A percentile compares a stretch with the other conserved stretches of the same genome.
Evolutionary conservation across 768 basidiomycete genomes (phyloP).

Genomic region (Tulasnella sp.): DNA sequence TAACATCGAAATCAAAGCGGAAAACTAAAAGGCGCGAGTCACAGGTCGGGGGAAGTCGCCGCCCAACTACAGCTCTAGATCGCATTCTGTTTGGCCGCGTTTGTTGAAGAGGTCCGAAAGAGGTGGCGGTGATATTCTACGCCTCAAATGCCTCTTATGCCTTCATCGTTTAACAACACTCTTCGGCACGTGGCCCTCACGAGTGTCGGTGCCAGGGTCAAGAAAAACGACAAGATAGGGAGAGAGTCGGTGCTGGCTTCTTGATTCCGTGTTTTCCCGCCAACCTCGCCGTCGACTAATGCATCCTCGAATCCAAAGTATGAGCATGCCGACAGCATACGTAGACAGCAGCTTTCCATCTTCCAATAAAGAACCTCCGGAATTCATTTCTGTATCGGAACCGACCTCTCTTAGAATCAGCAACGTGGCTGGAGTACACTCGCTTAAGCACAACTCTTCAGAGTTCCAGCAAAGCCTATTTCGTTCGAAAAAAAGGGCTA

Average conservation of each 20-base stretch:
- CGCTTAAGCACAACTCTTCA: neutral
- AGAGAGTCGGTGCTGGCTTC: neutral
- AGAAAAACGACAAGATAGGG: neutral
- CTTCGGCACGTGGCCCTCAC: neutral
- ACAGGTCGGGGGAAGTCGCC: neutral
- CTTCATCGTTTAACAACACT: neutral
- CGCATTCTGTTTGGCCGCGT: neutral
- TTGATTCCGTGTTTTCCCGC: neutral
- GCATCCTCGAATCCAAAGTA: neutral
- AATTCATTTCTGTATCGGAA: neutral
- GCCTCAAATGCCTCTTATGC: conserved; percentile 8
- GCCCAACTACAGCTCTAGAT: neutral
- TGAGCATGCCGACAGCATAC: neutral
- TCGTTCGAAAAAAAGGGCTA: neutral
- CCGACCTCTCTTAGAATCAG: neutral
- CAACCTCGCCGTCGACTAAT: neutral
- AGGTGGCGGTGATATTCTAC: neutral
- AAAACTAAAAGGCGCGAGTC: neutral
- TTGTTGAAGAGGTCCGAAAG: neutral
- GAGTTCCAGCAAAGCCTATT: neutral
- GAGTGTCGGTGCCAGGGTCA: neutral
- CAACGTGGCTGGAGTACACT: neutral
- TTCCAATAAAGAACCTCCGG: neutral
- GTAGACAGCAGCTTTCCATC: neutral
- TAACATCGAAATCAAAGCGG: neutral